Evolutionary conservation across 257 asterid species (phyloP), one percentile per base, ranked within the genome.

Genomic region (Nicotiana benthamiana): DNA sequence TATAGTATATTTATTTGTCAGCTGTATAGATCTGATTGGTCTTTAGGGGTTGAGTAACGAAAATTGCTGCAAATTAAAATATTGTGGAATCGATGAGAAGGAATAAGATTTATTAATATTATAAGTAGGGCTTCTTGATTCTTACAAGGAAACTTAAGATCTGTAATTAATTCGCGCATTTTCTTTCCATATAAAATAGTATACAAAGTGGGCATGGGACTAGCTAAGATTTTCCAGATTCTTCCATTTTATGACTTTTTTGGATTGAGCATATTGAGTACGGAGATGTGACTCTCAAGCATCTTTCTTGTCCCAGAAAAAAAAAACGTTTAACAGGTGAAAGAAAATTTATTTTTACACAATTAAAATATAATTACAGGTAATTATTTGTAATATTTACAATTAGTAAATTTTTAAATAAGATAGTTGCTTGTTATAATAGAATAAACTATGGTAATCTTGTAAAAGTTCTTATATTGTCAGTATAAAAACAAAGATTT

Each of bases 161-260:
- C 78, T 46, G 24, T 72, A 72, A 72, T 72, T 72, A 72, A 72
- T 72, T 46, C 40, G 40, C 4, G 27, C 78, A 46, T 72, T 72
- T 72, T 22, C 32, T 46, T 46, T 22, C 60, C 4, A 22, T 6
- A 13, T 46, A 36, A 46, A 72, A 67, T 6, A 43, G 4, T 36
- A 22, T 40, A 46, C 22, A 7, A 46, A 72, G 46, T 72, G 78
- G 40, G 57, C 34, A 22, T 17, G 66, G 77, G 77, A 4, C 20
- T 6, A 22, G 77, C 32, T 40, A 67, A 34, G 40, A 22, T 2
- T 46, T 72, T 72, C 78, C 26, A 13, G 48, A 72, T 72, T 46
- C 61, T 46, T 72, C 61, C 24, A 70, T 70, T 67, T 67, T 9
- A n/a, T 34, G 53, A 36, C 32, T 67, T 1, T 1, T 40, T 34